Conservation (phyloP, 148 eudicot genomes). For the Arctostaphylos glauca region DNA sequence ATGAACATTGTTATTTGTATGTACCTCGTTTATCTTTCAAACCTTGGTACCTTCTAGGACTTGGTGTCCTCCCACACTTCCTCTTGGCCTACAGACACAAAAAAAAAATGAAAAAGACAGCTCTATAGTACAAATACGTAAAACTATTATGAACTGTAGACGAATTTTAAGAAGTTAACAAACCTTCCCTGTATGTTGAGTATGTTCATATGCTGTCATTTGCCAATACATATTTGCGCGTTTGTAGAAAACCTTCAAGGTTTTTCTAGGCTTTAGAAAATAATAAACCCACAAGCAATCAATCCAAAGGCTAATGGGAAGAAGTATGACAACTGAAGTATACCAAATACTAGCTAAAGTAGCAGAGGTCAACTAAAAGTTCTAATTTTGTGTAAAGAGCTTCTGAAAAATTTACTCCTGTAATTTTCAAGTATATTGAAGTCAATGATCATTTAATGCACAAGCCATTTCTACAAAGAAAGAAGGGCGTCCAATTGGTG, state of each 20-base stretch:
- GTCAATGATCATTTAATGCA: neutral
- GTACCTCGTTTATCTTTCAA: no score
- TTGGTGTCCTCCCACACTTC: no score
- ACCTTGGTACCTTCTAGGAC: no score
- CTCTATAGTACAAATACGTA: no score
- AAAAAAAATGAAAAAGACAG: no score
- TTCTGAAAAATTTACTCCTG: neutral
- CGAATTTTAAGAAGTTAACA: constrained; percentile 25
- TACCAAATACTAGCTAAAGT: neutral
- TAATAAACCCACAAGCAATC: constrained; percentile 9
- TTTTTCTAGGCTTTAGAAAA: constrained; percentile 77
- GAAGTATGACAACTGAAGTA: neutral
- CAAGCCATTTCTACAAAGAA: no score
- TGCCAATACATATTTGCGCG: constrained; percentile 94
- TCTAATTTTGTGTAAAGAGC: no score
- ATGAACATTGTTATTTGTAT: no score
- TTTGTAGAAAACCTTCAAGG: constrained; percentile 80
- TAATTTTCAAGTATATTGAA: neutral
- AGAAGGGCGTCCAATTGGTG: no score
- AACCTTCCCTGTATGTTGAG: constrained; percentile 97
- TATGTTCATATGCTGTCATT: constrained; percentile 98
- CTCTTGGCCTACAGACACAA: no score
- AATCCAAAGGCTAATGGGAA: neutral
- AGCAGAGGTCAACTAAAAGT: neutral
- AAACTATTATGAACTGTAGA: no score